phyloP scores from a whole-genome alignment of 805 yeast genomes.

The Saccharomycopsis microspora region DNA sequence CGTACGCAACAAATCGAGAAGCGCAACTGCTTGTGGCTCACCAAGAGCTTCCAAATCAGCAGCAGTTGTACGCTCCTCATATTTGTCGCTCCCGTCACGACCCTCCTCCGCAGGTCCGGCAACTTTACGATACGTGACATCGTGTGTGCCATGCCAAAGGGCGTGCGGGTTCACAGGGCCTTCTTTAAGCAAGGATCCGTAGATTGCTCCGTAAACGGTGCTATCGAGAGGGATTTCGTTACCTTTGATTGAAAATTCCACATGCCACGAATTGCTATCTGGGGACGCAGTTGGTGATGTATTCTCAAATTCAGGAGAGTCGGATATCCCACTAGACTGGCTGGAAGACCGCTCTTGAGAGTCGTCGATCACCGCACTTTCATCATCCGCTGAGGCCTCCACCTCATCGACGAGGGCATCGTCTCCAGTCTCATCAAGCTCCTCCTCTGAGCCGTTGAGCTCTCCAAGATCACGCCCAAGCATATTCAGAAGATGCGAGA shows the following conservation, averaged over 20 bases:
- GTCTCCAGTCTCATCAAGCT: conserved; percentile 15
- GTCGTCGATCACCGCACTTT: conserved; percentile 17
- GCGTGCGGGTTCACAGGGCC: conserved; percentile 32
- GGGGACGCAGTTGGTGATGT: neutral
- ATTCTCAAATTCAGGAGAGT: too few species aligned
- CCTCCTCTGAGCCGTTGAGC: neutral
- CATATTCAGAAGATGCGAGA: conserved; percentile 12
- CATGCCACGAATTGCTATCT: conserved; percentile 21
- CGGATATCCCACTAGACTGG: too few species aligned
- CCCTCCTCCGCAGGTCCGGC: conserved; percentile 19
- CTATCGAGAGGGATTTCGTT: conserved; percentile 50
- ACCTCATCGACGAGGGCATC: conserved; percentile 10
- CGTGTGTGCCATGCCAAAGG: conserved; percentile 51
- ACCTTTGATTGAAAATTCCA: conserved; percentile 50
- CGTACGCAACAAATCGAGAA: conserved; percentile 38
- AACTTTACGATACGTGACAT: conserved; percentile 34
- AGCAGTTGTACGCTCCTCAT: conserved; percentile 20
- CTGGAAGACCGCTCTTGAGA: conserved; percentile 2
- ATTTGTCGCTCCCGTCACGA: conserved; percentile 19
- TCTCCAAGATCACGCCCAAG: neutral
- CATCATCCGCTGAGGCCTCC: conserved; percentile 8
- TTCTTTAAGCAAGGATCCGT: conserved; percentile 32
- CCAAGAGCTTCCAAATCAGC: conserved; percentile 23
- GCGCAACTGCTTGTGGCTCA: conserved; percentile 23
- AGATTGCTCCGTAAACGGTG: conserved; percentile 68